Conservation (phyloP, 768 basidiomycete genomes). For the Trametes cubensis region DNA sequence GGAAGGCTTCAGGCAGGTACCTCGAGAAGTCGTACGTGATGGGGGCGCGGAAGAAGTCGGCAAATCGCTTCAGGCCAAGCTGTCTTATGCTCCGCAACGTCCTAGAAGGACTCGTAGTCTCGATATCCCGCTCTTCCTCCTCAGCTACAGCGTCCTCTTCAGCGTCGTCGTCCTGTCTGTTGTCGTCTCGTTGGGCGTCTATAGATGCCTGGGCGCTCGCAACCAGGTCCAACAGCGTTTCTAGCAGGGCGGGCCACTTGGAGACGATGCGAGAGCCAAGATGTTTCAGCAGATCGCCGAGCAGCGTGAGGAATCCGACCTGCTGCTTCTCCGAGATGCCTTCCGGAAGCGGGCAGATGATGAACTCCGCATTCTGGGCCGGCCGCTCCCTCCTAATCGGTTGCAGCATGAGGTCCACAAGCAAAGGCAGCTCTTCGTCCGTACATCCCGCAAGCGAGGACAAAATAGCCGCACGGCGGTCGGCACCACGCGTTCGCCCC, state of each 20-base stretch:
- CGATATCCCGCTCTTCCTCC: conserved; percentile 39
- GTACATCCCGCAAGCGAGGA: conserved; percentile 68
- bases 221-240: conserved; percentile 65
- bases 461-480: conserved; percentile 76
- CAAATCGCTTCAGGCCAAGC: conserved; percentile 80
- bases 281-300: conserved; percentile 82
- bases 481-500: conserved; percentile 66
- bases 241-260: conserved; percentile 78
- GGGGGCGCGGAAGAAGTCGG: conserved; percentile 83
- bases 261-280: conserved; percentile 70
- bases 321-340: conserved; percentile 64
- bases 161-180: conserved; percentile 37
- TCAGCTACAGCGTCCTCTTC: conserved; percentile 38
- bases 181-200: conserved; percentile 33
- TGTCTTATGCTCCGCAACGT: conserved; percentile 71
- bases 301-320: conserved; percentile 80
- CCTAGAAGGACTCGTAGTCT: conserved; percentile 37
- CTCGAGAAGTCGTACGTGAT: conserved; percentile 73
- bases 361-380: conserved; percentile 37
- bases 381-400: conserved; percentile 49
- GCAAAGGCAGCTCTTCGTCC: conserved; percentile 69
- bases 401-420: conserved; percentile 87
- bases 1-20: conserved; percentile 69
- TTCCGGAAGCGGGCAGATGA: conserved; percentile 32
- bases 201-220: conserved; percentile 65